These are phyloP conservation scores for Coffea humblotiana DNA, from an alignment of 305 asterid genomes.

Conservation along the genomic window DNA sequence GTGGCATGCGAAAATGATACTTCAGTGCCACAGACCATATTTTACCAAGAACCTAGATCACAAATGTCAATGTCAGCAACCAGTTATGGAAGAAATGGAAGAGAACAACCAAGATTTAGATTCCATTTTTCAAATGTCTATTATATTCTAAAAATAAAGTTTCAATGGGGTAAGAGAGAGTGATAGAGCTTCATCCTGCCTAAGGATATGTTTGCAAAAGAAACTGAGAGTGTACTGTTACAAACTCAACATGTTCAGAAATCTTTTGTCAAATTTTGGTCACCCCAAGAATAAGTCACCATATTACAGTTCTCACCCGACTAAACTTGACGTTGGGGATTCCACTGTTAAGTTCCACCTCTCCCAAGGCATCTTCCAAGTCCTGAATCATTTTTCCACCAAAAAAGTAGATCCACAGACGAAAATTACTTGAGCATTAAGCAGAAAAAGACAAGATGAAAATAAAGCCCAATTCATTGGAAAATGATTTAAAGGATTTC, in stretches of 20 bases:
- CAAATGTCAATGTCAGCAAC: slow-evolving; percentile 24
- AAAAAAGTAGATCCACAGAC: not conserved
- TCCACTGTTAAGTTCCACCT: slow-evolving; percentile 68
- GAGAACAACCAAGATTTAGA: not conserved
- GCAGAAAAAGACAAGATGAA: not conserved
- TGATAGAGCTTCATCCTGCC: not conserved
- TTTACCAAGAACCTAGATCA: slow-evolving; percentile 78
- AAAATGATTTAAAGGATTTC: not conserved
- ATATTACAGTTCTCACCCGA: slow-evolving; percentile 56
- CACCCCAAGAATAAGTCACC: not conserved
- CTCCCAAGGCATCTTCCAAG: slow-evolving; percentile 72
- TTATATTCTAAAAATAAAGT: not conserved
- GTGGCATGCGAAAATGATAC: slow-evolving; percentile 97
- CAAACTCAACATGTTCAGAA: not conserved
- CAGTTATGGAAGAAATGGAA: slow-evolving; percentile 20
- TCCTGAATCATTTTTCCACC: slow-evolving; percentile 43
- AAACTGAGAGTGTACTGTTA: not conserved
- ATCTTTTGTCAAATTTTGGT: not conserved
- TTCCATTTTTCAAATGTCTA: not conserved
- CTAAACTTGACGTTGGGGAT: slow-evolving; percentile 85
- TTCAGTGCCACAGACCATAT: slow-evolving; percentile 91
- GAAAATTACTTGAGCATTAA: not conserved
- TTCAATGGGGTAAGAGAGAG: not conserved
- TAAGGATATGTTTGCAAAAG: too few relatives aligned
- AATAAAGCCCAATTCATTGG: not conserved